Evolutionary conservation across 164 flowering plant species (phyloP).

Genomic region (Annona cherimola): DNA sequence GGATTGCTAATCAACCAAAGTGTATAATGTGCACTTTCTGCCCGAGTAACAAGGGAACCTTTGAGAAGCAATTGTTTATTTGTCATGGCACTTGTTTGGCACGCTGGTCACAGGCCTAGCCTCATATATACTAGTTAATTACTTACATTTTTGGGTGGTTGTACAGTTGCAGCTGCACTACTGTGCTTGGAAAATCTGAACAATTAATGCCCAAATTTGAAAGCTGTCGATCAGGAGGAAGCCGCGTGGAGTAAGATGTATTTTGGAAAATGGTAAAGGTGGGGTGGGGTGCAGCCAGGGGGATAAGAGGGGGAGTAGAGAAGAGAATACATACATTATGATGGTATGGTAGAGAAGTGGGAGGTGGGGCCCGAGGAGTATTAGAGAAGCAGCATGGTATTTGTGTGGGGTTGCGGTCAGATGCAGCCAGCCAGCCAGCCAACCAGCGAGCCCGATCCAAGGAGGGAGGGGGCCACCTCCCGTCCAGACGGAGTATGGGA

Average conservation of each 20-base stretch:
- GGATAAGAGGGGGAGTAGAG: conserved; percentile 4
- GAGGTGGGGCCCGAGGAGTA: conserved; percentile 38
- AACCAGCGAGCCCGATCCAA: no score
- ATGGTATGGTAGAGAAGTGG: conserved; percentile 17
- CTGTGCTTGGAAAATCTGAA: not conserved
- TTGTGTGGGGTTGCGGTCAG: conserved; percentile 27
- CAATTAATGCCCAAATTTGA: not conserved
- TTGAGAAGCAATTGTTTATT: not conserved
- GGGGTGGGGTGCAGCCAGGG: not conserved
- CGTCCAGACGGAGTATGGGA: conserved; percentile 16
- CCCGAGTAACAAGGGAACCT: not conserved
- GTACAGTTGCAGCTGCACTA: not conserved
- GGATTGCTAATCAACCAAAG: no score
- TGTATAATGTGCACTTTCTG: no score
- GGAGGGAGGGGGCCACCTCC: conserved; percentile 23
- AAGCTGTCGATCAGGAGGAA: not conserved
- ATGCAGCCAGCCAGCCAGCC: conserved; percentile 29
- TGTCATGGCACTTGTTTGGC: conserved; percentile 1
- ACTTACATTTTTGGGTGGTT: not conserved
- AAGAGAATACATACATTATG: no score
- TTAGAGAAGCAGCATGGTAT: conserved; percentile 43
- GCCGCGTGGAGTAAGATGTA: conserved; percentile 1
- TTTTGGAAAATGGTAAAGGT: not conserved
- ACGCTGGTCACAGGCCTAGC: conserved; percentile 10
- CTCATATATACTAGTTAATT: not conserved